Evolutionary conservation across 2,329 filamentous ascomycete genomes (phyloP), one percentile per base, ranked within the genome.

Genomic region (Beauveria bassiana): DNA sequence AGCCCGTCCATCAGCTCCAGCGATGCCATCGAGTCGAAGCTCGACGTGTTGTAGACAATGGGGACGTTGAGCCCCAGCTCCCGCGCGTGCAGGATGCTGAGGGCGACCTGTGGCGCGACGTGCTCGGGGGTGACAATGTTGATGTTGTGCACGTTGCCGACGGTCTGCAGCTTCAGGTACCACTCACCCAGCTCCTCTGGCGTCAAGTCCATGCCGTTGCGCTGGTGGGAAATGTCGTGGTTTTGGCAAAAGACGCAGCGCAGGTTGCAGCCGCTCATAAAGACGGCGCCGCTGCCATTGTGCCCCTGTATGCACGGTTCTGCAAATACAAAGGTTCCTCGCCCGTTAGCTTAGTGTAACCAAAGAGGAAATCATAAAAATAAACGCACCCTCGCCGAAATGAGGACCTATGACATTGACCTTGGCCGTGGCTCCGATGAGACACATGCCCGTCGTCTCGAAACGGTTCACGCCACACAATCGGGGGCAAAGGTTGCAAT

Each of bases 71-170:
- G 75, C 0, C 90, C 90, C 42, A 87, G 77, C 28, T 90, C 85
- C 52, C 83, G 81, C 0, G 90, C 90, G 64, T 88, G 81, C 26
- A 96, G 77, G 66, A 95, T 90, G 16, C 86, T 87, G 38, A 95
- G 77, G 1, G 84, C 89, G 10, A 95, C 89, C 71, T 95, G 91
- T 0, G 91, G 90, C 4, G 92, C 90, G 20, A 96, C 89, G 71
- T 96, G 91, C 70, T 96, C 91, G 0, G 91, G 90, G 0, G 90
- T 96, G 62, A 96, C 83, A 24, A 93, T 83, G 72, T 96, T 95
- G 79, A 96, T 93, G 71, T 95, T 95, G 76, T 96, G 90, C n/a
- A 91, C 89, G 9, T 81, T 77, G n/a, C 90, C 91, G 2, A 90
- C 81, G 31, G 90, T 80, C 71, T 95, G 90, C 49, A 96, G 77